A percentile compares a stretch with the other conserved stretches of the same genome.
Evolutionary conservation across 768 basidiomycete genomes (phyloP).

Genomic region (Hemileccinum impolitum): DNA sequence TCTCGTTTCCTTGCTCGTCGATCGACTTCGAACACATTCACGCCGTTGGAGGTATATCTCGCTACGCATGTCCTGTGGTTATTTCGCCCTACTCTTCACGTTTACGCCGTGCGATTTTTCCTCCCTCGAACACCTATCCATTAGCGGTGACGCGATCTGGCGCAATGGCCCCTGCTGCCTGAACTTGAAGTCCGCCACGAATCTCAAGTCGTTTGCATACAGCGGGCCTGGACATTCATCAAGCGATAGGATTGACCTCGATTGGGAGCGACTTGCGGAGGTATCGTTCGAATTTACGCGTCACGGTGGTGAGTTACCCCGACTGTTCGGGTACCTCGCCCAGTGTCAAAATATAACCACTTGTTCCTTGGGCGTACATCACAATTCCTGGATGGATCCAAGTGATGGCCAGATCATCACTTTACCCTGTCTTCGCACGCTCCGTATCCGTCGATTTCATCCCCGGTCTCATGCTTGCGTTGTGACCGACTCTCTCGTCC

Average conservation of each 20-base stretch:
- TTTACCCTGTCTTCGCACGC: constrained; percentile 10
- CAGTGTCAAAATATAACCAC: constrained; percentile 19
- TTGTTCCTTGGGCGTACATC: constrained; percentile 17
- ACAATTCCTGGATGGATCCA: background rate
- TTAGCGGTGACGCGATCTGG: constrained; percentile 2
- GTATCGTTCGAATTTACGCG: constrained; percentile 13
- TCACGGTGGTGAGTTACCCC: constrained; percentile 1
- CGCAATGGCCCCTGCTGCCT: background rate
- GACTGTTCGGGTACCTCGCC: constrained; percentile 5
- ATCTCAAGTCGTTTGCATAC: constrained; percentile 15
- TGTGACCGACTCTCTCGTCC: constrained; percentile 8
- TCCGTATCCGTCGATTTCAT: constrained; percentile 17
- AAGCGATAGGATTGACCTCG: constrained; percentile 1
- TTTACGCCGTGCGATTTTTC: constrained; percentile 17
- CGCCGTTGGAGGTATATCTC: constrained; percentile 18
- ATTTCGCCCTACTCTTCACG: constrained; percentile 13
- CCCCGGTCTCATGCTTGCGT: background rate
- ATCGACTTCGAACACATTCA: constrained; percentile 12
- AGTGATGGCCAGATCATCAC: background rate
- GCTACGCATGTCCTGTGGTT: constrained; percentile 7
- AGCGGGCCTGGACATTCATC: background rate
- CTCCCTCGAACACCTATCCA: constrained; percentile 12
- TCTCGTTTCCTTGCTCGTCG: constrained; percentile 10
- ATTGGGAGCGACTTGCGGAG: constrained; percentile 14
- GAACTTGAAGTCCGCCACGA: constrained; percentile 9